phyloP scores from a whole-genome alignment of 2,329 filamentous ascomycete species.

The Pezizomycotina sp. region DNA sequence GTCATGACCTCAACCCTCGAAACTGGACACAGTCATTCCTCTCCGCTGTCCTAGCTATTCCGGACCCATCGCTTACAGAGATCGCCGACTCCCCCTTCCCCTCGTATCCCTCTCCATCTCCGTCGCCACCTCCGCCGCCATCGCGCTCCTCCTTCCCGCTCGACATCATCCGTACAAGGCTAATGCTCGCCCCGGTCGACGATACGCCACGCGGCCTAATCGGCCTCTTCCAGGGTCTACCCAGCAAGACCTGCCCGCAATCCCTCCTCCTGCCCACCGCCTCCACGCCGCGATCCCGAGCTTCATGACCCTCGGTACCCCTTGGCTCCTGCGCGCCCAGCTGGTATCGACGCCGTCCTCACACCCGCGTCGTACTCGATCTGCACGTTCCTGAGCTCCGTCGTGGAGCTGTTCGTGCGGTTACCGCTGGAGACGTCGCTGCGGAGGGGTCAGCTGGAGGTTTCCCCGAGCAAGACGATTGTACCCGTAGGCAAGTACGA shows the following conservation, averaged over 20 bases:
- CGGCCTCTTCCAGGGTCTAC: slow-evolving; percentile 58
- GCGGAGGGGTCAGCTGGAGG: slow-evolving; percentile 67
- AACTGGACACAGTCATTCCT: slow-evolving; percentile 82
- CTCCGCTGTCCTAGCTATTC: slow-evolving; percentile 78
- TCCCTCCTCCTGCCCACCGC: slow-evolving; percentile 66
- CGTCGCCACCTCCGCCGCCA: slow-evolving; percentile 45
- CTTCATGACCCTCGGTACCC: slow-evolving; percentile 63
- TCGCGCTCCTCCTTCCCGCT: slow-evolving; percentile 60
- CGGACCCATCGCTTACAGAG: slow-evolving; percentile 61
- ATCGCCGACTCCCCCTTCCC: slow-evolving; percentile 72
- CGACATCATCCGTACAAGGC: slow-evolving; percentile 73
- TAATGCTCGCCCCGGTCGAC: slow-evolving; percentile 70
- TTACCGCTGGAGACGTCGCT: slow-evolving; percentile 85
- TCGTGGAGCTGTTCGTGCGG: slow-evolving; percentile 66
- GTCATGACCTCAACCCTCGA: slow-evolving; percentile 74
- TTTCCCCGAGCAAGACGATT: slow-evolving; percentile 51
- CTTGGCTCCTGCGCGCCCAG: slow-evolving; percentile 70
- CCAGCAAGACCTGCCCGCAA: slow-evolving; percentile 56
- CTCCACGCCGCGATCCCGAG: slow-evolving; percentile 74
- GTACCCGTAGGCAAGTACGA: slow-evolving; percentile 65
- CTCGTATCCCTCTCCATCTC: no score
- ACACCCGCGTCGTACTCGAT: slow-evolving; percentile 71
- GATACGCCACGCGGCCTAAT: slow-evolving; percentile 61
- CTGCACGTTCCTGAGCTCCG: slow-evolving; percentile 64
- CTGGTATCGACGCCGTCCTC: slow-evolving; percentile 60